A percentile compares a stretch with the other conserved stretches of the same genome.
These are phyloP conservation scores for Trichoderma orchidacearum DNA, from an alignment of 495 filamentous ascomycete genomes.

Conservation along the genomic window DNA sequence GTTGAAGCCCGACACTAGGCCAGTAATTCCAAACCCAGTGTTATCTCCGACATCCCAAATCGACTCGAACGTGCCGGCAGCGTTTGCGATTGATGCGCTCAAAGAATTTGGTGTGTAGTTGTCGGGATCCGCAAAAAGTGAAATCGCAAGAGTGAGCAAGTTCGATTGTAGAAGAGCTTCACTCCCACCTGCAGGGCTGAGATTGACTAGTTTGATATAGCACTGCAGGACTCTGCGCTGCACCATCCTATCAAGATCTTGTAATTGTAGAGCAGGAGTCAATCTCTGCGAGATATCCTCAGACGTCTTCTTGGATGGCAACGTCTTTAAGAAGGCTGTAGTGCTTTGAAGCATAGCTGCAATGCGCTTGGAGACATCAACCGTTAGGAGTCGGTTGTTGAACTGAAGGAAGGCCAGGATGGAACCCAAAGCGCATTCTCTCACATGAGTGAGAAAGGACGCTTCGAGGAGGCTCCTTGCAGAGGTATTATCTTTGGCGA, in stretches of 20 bases:
- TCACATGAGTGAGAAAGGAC: constrained; percentile 85
- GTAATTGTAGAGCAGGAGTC: constrained; percentile 77
- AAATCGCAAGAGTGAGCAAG: constrained; percentile 79
- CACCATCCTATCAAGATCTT: constrained; percentile 87
- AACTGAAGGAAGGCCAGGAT: constrained; percentile 87
- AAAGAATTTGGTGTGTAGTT: constrained; percentile 70
- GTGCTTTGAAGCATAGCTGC: constrained; percentile 94
- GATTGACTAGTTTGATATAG: constrained; percentile 78
- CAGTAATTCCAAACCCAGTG: constrained; percentile 82
- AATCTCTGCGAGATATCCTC: constrained; percentile 78
- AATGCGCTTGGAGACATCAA: constrained; percentile 88
- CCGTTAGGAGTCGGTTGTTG: constrained; percentile 82
- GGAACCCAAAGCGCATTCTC: constrained; percentile 88
- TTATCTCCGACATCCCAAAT: constrained; percentile 95
- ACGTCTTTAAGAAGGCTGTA: constrained; percentile 66
- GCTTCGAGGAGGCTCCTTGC: constrained; percentile 74
- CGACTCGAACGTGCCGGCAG: constrained; percentile 79
- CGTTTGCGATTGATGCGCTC: constrained; percentile 83
- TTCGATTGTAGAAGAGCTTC: constrained; percentile 86
- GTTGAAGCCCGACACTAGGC: constrained; percentile 66
- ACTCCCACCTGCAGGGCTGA: constrained; percentile 64
- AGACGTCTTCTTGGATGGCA: constrained; percentile 73
- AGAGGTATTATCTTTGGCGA: constrained; percentile 75
- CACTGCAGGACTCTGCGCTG: constrained; percentile 87
- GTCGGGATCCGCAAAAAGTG: constrained; percentile 87